These are phyloP conservation scores for Hanseniaspora guilliermondii DNA, from an alignment of 805 yeast genomes.

Conservation along the genomic window DNA sequence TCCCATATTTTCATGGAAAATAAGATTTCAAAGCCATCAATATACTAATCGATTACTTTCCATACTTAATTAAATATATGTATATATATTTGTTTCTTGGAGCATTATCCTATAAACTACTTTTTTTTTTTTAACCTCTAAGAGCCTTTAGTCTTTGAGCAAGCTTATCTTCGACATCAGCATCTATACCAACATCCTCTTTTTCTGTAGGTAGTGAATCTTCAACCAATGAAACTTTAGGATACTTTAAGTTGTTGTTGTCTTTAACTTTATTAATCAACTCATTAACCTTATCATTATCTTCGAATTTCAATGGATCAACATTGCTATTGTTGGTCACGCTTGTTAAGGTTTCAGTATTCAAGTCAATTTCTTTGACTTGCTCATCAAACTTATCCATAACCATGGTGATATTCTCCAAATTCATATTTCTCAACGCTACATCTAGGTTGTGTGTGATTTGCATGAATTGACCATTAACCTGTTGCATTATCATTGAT, in stretches of 20 bases:
- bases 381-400: slow-evolving; percentile 97
- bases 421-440: slow-evolving; percentile 89
- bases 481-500: slow-evolving; percentile 94
- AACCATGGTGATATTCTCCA: slow-evolving; percentile 80
- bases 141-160: slow-evolving; percentile 84
- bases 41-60: too few relatives aligned
- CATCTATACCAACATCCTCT: slow-evolving; percentile 38
- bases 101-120: too few relatives aligned
- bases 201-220: slow-evolving; percentile 79
- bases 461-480: slow-evolving; percentile 83
- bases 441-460: slow-evolving; percentile 94
- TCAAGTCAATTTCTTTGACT: slow-evolving; percentile 89
- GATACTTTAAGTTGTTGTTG: slow-evolving; percentile 10
- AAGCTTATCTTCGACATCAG: slow-evolving; percentile 72
- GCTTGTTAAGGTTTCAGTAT: slow-evolving; percentile 34
- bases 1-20: too few relatives aligned
- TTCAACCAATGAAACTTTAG: slow-evolving; percentile 89
- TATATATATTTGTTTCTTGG: too few relatives aligned
- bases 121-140: slow-evolving; percentile 34
- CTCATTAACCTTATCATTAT: slow-evolving; percentile 13
- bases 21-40: too few relatives aligned
- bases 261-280: slow-evolving; percentile 12
- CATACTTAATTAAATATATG: too few relatives aligned
- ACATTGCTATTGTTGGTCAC: slow-evolving; percentile 10
- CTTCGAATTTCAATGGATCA: slow-evolving; percentile 11